Conservation (phyloP, 163 green algal genomes). For the Prototheca wickerhamii region DNA sequence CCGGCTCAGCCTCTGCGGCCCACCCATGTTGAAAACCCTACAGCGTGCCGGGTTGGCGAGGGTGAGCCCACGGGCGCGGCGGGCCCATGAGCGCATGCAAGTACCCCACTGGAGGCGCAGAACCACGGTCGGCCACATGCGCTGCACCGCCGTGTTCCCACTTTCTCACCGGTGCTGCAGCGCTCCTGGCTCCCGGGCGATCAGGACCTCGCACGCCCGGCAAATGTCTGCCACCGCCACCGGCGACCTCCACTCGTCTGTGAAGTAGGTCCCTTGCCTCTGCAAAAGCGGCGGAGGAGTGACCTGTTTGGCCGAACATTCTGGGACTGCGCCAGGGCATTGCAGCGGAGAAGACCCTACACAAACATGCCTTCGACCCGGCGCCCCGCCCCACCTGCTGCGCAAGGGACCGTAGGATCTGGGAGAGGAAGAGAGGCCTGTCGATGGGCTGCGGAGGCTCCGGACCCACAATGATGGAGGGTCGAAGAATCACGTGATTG, state of each 20-base stretch:
- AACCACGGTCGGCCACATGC: no score
- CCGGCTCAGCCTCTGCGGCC: background rate
- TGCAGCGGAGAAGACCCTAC: no score
- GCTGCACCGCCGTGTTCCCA: no score
- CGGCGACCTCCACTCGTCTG: background rate
- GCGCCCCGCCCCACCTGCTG: no score
- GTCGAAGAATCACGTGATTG: background rate
- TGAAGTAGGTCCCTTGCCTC: background rate
- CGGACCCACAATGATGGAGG: background rate
- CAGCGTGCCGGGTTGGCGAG: no score
- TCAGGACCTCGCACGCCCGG: background rate
- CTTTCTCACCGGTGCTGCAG: background rate
- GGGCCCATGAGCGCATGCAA: no score
- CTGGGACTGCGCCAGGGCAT: no score
- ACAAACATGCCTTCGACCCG: no score
- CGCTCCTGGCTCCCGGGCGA: background rate
- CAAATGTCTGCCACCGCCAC: background rate
- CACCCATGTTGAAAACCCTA: slow-evolving; percentile 2
- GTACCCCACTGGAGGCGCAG: no score
- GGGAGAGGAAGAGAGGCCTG: background rate
- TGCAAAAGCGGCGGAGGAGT: background rate
- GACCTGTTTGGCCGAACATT: no score
- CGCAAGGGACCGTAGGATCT: background rate
- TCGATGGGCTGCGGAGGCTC: background rate
- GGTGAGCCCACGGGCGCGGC: no score